Conservation (phyloP, 108 stramenopile species). For the Parietichytrium sp. region DNA sequence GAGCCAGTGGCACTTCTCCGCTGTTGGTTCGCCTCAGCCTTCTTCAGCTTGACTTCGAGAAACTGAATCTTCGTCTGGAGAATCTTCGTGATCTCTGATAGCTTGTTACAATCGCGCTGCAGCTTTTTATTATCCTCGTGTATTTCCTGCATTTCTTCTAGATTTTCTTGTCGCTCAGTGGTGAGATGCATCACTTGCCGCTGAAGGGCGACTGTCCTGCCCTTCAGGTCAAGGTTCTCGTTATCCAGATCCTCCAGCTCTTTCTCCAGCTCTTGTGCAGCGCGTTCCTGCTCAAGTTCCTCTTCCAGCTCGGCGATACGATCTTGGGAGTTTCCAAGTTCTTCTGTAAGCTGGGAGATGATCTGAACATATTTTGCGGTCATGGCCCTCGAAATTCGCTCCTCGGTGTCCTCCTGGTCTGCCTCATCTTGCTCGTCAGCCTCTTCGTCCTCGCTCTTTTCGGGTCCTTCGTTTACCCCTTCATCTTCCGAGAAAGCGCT, state of each 20-base stretch:
- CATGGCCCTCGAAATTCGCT: neutral
- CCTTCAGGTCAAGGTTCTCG: conserved; percentile 13
- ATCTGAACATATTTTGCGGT: conserved; percentile 1
- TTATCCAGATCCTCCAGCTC: conserved; percentile 28
- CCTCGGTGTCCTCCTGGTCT: neutral
- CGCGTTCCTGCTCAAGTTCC: neutral
- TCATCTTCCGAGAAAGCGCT: too few species aligned
- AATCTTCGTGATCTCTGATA: conserved; percentile 1
- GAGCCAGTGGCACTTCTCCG: neutral
- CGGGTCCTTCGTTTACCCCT: too few species aligned
- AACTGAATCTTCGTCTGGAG: neutral
- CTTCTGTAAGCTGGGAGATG: conserved; percentile 13
- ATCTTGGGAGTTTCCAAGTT: conserved; percentile 4
- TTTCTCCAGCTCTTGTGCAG: neutral
- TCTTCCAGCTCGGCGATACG: neutral
- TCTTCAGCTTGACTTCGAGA: neutral
- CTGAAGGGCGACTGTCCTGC: conserved; percentile 3
- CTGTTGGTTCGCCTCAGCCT: neutral
- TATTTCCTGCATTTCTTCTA: neutral
- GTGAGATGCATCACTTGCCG: conserved; percentile 29
- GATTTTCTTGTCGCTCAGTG: conserved; percentile 17
- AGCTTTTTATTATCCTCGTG: conserved; percentile 1
- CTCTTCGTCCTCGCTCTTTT: conserved; percentile 7
- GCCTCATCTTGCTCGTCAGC: neutral
- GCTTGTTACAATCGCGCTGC: neutral